Conservation (phyloP, 2,329 filamentous ascomycete species). For the Fusarium citri region DNA sequence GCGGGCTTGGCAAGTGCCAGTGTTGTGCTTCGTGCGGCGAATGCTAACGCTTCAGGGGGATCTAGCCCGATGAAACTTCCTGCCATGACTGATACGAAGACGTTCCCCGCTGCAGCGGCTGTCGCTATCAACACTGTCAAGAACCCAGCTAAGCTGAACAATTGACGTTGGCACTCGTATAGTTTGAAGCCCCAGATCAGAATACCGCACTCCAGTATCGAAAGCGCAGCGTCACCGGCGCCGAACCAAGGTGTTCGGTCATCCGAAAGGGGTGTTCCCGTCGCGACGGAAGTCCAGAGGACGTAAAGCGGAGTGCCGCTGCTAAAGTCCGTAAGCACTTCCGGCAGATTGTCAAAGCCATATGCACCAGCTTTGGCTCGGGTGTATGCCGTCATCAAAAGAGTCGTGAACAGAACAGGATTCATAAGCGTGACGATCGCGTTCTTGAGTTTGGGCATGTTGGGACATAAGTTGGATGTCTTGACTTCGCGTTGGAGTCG, state of each 20-base stretch:
- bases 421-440: constrained; percentile 58
- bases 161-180: constrained; percentile 60
- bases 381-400: constrained; percentile 58
- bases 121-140: constrained; percentile 54
- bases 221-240: constrained; percentile 61
- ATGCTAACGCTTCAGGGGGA: constrained; percentile 54
- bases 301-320: constrained; percentile 51
- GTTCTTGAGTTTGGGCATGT: constrained; percentile 41
- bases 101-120: constrained; percentile 55
- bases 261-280: constrained; percentile 3
- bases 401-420: constrained; percentile 60
- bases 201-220: constrained; percentile 63
- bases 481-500: constrained; percentile 55
- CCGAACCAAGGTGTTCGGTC: constrained; percentile 52
- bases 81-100: constrained; percentile 55
- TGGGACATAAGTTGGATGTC: neutral
- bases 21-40: constrained; percentile 63
- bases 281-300: constrained; percentile 49
- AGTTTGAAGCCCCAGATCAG: constrained; percentile 66
- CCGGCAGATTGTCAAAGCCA: constrained; percentile 46
- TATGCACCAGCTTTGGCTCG: constrained; percentile 53
- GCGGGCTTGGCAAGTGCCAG: constrained; percentile 63
- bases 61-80: constrained; percentile 53
- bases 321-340: constrained; percentile 48
- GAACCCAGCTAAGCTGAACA: constrained; percentile 58